Percentiles rank a stretch among this genome's conserved stretches.
phyloP scores from a whole-genome alignment of 768 basidiomycete genomes.

The Tulasnella sp. region DNA sequence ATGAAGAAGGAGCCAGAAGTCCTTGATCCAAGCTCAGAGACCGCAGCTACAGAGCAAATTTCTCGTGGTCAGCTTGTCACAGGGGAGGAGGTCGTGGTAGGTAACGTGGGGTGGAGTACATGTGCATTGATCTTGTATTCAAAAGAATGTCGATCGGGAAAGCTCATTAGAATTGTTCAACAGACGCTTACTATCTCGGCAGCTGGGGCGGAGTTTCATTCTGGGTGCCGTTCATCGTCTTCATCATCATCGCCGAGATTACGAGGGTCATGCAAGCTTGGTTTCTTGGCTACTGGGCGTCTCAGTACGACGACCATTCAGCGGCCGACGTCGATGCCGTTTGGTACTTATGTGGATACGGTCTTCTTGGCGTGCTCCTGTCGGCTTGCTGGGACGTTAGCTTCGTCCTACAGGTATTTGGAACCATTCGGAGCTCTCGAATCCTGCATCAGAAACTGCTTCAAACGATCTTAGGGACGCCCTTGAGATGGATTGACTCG shows the following conservation, averaged over 20 bases:
- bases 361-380: conserved; percentile 28
- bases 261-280: conserved; percentile 28
- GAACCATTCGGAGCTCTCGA: conserved; percentile 42
- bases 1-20: conserved; percentile 26
- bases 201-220: conserved; percentile 25
- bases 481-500: conserved; percentile 30
- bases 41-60: conserved; percentile 11
- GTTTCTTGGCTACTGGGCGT: conserved; percentile 31
- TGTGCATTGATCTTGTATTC: conserved; percentile 25
- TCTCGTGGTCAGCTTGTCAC: conserved; percentile 48
- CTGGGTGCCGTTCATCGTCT: conserved; percentile 24
- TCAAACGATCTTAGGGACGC: conserved; percentile 44
- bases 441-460: conserved; percentile 42
- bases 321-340: conserved; percentile 28
- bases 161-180: neutral
- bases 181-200: conserved; percentile 29
- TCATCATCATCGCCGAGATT: conserved; percentile 20
- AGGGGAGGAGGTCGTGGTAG: conserved; percentile 50
- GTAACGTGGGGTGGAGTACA: conserved; percentile 44
- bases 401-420: conserved; percentile 36
- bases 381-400: conserved; percentile 28
- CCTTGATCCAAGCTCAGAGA: conserved; percentile 22
- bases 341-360: conserved; percentile 37
- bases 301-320: conserved; percentile 8
- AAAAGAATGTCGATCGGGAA: neutral